phyloP scores from a whole-genome alignment of 2,329 filamentous ascomycete species.

The Penicillium sp. region DNA sequence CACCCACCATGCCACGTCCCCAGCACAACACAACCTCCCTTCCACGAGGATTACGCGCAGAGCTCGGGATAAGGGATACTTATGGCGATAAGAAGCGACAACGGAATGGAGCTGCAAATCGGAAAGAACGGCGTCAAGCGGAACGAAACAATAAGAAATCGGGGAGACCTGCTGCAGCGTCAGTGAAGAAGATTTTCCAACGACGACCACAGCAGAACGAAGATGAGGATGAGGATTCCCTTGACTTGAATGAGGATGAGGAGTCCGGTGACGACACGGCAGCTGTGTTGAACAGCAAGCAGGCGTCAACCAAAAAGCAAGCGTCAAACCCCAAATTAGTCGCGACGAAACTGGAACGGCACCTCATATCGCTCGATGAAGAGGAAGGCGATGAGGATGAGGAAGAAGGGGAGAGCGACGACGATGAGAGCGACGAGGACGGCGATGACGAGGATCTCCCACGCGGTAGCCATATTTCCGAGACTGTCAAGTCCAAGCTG shows the following conservation, averaged over 20 bases:
- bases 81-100: slow-evolving; percentile 37
- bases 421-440: slow-evolving; percentile 26
- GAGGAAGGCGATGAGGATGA: slow-evolving; percentile 32
- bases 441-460: slow-evolving; percentile 30
- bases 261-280: slow-evolving; percentile 22
- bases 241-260: slow-evolving; percentile 21
- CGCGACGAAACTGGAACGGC: slow-evolving; percentile 28
- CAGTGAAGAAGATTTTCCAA: slow-evolving; percentile 18
- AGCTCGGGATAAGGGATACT: slow-evolving; percentile 44
- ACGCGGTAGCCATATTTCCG: slow-evolving; percentile 31
- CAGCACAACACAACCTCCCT: slow-evolving; percentile 47
- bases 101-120: slow-evolving; percentile 36
- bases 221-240: slow-evolving; percentile 30
- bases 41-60: slow-evolving; percentile 41
- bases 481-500: slow-evolving; percentile 62
- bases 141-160: slow-evolving; percentile 64
- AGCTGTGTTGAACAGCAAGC: slow-evolving; percentile 15
- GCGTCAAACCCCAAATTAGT: slow-evolving; percentile 28
- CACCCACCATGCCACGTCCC: slow-evolving; percentile 37
- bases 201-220: slow-evolving; percentile 17
- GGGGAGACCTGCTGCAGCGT: slow-evolving; percentile 33
- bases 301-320: not conserved
- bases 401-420: slow-evolving; percentile 16
- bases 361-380: slow-evolving; percentile 4
- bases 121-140: slow-evolving; percentile 69